Evolutionary conservation across 257 asterid genomes (phyloP).

Genomic region (Avicennia marina): DNA sequence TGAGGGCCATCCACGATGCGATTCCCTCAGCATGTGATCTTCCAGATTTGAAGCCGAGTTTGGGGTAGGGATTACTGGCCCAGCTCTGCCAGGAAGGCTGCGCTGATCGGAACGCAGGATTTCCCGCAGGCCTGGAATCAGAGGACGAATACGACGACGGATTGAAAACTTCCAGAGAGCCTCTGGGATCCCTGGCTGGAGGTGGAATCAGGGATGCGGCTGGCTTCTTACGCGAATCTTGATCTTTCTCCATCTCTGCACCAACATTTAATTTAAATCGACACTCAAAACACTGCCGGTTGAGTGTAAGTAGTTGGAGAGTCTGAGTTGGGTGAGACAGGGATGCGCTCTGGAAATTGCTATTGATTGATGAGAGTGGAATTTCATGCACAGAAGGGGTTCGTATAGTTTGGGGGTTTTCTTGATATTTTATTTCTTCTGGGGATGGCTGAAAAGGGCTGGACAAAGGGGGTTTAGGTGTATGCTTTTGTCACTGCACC

Average conservation of each 20-base stretch:
- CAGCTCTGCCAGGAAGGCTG: constrained; percentile 51
- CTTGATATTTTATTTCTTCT: constrained; percentile 8
- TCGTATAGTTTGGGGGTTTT: not conserved
- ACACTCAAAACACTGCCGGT: no score
- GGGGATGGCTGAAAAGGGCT: constrained; percentile 24
- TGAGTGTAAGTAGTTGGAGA: no score
- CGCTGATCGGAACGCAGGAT: constrained; percentile 39
- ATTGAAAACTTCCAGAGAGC: constrained; percentile 83
- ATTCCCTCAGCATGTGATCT: constrained; percentile 30
- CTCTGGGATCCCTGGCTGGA: constrained; percentile 69
- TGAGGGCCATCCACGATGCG: constrained; percentile 92
- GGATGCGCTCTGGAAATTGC: no score
- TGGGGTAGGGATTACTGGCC: constrained; percentile 26
- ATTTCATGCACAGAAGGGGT: constrained; percentile 8
- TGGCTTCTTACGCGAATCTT: constrained; percentile 28
- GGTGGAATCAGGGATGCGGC: constrained; percentile 38
- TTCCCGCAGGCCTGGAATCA: constrained; percentile 19
- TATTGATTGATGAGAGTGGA: not conserved
- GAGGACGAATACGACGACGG: constrained; percentile 39
- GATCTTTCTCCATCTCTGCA: constrained; percentile 47
- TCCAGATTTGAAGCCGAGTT: constrained; percentile 22
- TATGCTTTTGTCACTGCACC: constrained; percentile 30
- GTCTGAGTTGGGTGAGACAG: no score
- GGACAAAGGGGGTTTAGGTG: constrained; percentile 28
- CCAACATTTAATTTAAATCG: not conserved